Percentiles rank a stretch among this genome's conserved stretches.
These are phyloP conservation scores for Aureobasidium sp. DNA, from an alignment of 2,329 filamentous ascomycete species.

Conservation along the genomic window DNA sequence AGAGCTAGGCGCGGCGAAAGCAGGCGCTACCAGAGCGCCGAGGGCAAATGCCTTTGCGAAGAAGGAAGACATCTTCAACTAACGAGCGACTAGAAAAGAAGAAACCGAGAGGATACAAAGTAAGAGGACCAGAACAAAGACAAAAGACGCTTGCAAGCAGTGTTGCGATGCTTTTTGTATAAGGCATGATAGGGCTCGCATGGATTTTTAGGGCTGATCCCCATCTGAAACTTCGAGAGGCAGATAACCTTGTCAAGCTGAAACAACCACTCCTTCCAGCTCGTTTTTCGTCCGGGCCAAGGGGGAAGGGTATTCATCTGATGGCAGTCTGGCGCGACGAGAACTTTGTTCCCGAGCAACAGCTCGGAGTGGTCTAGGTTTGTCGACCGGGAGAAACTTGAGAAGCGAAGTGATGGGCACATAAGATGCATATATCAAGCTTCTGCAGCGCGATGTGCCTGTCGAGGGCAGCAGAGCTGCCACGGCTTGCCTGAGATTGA, in stretches of 20 bases:
- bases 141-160: neutral
- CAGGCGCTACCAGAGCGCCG: constrained; percentile 8
- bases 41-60: constrained; percentile 1
- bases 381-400: neutral
- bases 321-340: neutral
- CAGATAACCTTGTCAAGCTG: neutral
- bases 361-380: neutral
- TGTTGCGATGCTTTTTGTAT: neutral
- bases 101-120: neutral
- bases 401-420: neutral
- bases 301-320: too few relatives aligned
- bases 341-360: too few relatives aligned
- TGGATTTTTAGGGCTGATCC: neutral
- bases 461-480: too few relatives aligned
- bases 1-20: neutral
- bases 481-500: neutral
- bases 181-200: neutral
- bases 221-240: neutral
- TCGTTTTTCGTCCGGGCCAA: neutral
- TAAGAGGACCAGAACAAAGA: neutral
- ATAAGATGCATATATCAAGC: neutral
- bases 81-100: neutral
- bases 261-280: neutral
- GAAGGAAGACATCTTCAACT: neutral
- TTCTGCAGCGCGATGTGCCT: neutral